phyloP scores from a whole-genome alignment of 2,329 filamentous ascomycete genomes.

The Atkinsonella texensis region DNA sequence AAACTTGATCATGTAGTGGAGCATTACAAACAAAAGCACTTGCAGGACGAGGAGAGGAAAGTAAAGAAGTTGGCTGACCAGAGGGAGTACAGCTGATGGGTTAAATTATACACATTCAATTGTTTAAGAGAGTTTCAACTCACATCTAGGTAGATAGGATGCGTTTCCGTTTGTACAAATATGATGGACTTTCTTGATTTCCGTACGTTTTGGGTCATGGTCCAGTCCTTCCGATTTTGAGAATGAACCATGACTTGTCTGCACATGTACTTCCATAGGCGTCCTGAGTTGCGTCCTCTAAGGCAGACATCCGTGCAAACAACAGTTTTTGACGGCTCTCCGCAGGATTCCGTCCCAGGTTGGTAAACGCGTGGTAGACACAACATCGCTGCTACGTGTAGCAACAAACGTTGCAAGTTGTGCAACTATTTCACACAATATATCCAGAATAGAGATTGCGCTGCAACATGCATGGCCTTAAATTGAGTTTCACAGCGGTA shows the following conservation, averaged over 20 bases:
- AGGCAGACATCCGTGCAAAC: no score
- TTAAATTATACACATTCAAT: neutral
- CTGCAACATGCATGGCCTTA: neutral
- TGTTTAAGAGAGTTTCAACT: neutral
- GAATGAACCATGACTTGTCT: no score
- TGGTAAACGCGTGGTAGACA: neutral
- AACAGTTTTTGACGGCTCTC: no score
- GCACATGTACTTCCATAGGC: neutral
- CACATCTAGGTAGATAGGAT: neutral
- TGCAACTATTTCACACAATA: no score
- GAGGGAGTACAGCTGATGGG: slow-evolving; percentile 19
- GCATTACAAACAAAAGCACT: slow-evolving; percentile 43
- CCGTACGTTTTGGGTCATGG: no score
- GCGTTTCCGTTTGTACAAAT: neutral
- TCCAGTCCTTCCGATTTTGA: no score
- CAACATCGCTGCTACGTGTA: neutral
- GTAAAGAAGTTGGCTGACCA: slow-evolving; percentile 31
- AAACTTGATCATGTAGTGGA: slow-evolving; percentile 45
- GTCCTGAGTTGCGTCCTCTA: neutral
- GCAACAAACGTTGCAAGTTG: neutral
- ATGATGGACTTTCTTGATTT: no score
- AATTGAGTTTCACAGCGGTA: neutral
- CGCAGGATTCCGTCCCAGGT: no score
- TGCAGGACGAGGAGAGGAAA: slow-evolving; percentile 44
- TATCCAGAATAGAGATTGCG: neutral